A percentile compares a stretch with the other conserved stretches of the same genome.
Conservation (phyloP, 805 yeast species). For the Teunomyces kruisii region DNA sequence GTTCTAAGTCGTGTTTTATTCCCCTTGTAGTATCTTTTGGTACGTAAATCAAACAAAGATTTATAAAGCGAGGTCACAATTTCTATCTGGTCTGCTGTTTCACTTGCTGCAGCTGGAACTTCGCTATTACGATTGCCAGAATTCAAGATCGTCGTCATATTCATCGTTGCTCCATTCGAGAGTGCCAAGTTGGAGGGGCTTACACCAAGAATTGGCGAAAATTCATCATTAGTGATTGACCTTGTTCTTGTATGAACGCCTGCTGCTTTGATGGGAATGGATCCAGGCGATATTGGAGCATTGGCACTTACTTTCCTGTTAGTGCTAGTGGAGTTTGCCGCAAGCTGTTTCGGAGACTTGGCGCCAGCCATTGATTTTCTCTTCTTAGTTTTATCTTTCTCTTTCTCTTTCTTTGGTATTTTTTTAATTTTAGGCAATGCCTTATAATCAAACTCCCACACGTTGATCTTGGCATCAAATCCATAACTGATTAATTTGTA, state of each 20-base stretch:
- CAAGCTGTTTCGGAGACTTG: not conserved
- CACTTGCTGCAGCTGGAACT: not conserved
- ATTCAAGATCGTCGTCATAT: constrained; percentile 23
- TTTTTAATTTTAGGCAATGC: constrained; percentile 20
- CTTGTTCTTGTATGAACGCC: constrained; percentile 11
- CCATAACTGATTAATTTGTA: constrained; percentile 41
- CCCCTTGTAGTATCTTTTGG: constrained; percentile 31
- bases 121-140: constrained; percentile 2
- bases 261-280: not conserved
- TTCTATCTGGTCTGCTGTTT: constrained; percentile 17
- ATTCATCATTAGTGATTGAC: constrained; percentile 11
- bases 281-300: not conserved
- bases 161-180: constrained; percentile 14
- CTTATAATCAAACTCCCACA: constrained; percentile 46
- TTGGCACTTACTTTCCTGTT: not conserved
- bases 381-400: not conserved
- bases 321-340: not conserved
- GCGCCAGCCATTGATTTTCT: not conserved
- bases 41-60: constrained; percentile 34
- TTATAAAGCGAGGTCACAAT: constrained; percentile 32
- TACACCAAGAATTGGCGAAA: constrained; percentile 4
- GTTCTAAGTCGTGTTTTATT: constrained; percentile 12
- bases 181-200: not conserved
- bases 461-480: constrained; percentile 37
- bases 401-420: constrained; percentile 3